Conservation (phyloP, 768 basidiomycete species). For the Cystofilobasidium capitatum region DNA sequence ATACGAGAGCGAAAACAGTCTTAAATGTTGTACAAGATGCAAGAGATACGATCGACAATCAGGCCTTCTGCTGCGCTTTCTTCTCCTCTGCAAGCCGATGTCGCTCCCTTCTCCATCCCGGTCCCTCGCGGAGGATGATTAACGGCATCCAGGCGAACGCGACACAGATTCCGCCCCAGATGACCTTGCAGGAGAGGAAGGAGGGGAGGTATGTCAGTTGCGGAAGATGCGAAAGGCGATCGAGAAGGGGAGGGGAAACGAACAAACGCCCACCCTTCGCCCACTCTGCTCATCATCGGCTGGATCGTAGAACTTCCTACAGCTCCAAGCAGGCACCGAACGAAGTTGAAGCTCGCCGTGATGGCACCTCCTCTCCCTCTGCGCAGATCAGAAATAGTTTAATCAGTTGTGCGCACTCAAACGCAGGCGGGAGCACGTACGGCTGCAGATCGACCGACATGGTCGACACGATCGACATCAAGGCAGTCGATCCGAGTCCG, state of each 20-base stretch:
- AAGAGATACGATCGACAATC: neutral
- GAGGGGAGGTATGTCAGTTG: neutral
- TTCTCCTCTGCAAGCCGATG: neutral
- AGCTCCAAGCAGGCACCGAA: neutral
- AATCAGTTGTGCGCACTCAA: no score
- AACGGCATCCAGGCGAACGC: neutral
- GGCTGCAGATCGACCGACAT: constrained; percentile 3
- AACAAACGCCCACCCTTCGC: constrained; percentile 8
- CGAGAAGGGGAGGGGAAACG: no score
- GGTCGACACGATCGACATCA: constrained; percentile 14
- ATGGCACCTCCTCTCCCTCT: neutral
- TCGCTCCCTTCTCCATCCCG: neutral
- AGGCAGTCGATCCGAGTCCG: constrained; percentile 19
- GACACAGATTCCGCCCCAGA: neutral
- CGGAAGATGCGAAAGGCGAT: no score
- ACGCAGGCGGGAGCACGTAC: no score
- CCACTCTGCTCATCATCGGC: neutral
- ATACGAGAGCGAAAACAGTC: neutral
- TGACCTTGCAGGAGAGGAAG: neutral
- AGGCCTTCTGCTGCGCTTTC: neutral
- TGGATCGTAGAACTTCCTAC: constrained; percentile 4
- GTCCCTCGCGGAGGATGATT: neutral
- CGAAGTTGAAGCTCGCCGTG: neutral
- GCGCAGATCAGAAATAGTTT: no score
- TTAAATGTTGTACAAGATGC: neutral